phyloP scores from a whole-genome alignment of 2,329 filamentous ascomycete genomes.

The Triangularia setosa region DNA sequence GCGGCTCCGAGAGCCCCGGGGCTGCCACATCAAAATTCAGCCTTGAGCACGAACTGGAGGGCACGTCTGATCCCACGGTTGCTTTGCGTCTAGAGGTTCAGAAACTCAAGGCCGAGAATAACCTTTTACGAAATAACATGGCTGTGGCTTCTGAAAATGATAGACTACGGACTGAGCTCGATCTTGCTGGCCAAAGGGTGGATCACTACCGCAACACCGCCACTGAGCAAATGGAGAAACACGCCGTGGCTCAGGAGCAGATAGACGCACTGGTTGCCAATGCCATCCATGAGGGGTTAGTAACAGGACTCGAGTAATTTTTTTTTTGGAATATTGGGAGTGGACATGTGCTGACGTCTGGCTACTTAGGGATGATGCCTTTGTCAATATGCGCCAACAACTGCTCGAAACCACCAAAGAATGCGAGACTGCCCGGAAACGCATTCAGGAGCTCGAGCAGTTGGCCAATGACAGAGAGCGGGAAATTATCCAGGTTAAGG shows the following conservation, averaged over 20 bases:
- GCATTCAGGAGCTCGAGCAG: conserved; percentile 43
- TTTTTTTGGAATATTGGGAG: conserved; percentile 30
- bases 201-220: conserved; percentile 52
- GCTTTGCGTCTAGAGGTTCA: conserved; percentile 51
- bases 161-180: conserved; percentile 52
- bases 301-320: conserved; percentile 36
- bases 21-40: conserved; percentile 35
- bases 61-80: conserved; percentile 39
- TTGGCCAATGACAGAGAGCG: conserved; percentile 52
- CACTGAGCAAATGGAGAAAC: conserved; percentile 56
- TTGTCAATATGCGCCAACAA: conserved; percentile 48
- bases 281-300: conserved; percentile 54
- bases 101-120: conserved; percentile 59
- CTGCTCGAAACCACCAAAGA: conserved; percentile 44
- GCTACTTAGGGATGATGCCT: conserved; percentile 49
- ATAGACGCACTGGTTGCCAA: conserved; percentile 51
- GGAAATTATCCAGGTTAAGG: conserved; percentile 49
- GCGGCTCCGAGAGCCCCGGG: conserved; percentile 31
- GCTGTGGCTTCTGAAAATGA: conserved; percentile 52
- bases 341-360: conserved; percentile 41
- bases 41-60: conserved; percentile 58
- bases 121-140: conserved; percentile 52
- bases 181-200: conserved; percentile 48
- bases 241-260: conserved; percentile 55
- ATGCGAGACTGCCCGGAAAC: conserved; percentile 43